Evolutionary conservation across 805 yeast genomes (phyloP), one percentile per base, ranked within the genome.

Genomic region (Saccharomycopsis sp.): DNA sequence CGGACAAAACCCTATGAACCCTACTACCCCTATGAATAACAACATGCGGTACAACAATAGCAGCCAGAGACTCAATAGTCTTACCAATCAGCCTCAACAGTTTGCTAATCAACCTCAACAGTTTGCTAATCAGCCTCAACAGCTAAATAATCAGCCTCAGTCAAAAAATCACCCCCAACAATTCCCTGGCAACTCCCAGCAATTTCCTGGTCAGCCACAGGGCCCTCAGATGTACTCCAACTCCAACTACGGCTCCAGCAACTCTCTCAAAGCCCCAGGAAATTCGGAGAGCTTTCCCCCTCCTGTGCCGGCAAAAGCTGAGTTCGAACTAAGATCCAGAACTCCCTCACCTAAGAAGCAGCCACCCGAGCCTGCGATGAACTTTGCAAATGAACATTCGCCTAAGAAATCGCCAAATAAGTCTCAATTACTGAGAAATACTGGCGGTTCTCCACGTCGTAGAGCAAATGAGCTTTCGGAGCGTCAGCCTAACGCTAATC

Each of bases 311-410:
- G 37, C 24, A 4, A 56, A 56, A 8, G 24, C 58, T 9, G 58
- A 52, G 29, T 51, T 51, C 12, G 58, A 56, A 34, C 16, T 16
- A 16, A 20, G 58, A 3, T 29, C 54, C 8, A 56, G 37, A 41
- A 40, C 52, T 15, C 56, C 57, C 5, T 55, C 57, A n/a, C 60
- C 60, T 24, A 53, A 53, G 51, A 57, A 16, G 46, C 37, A 12
- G n/a, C 24, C n/a, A 20, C 8, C 7, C 7, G 48, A 44, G 12
- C 48, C 48, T 44, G 48, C 18, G 21, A 44, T 44, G 48, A 18
- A 44, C 48, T 44, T 44, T 18, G 21, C n/a, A n/a, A n/a, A 12
- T 12, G 48, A 44, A 16, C 21, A 51, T 34, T 24, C 44, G 24
- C 44, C 37, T n/a, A 51, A 16, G n/a, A 24, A 16, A 34, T 14